Conservation (phyloP, 164 flowering plant genomes). For the Cinnamomum micranthum region DNA sequence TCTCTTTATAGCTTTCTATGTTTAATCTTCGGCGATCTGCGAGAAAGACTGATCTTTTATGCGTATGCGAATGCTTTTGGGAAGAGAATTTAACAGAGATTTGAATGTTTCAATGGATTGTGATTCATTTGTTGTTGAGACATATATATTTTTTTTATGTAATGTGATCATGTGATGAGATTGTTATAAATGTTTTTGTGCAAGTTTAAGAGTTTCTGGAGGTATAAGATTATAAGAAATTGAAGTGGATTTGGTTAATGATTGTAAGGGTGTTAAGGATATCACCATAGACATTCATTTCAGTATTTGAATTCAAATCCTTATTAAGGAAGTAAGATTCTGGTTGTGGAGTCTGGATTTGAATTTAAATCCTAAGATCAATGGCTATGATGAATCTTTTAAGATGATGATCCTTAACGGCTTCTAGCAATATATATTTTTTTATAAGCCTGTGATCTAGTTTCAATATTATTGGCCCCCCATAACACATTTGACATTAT, state of each 20-base stretch:
- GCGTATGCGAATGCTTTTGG: neutral
- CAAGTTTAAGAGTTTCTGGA: neutral
- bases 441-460: too few relatives aligned
- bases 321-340: too few relatives aligned
- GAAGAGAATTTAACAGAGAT: neutral
- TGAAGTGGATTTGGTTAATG: too few relatives aligned
- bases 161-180: neutral
- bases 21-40: neutral
- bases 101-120: neutral
- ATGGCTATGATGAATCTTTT: neutral
- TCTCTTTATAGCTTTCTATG: neutral
- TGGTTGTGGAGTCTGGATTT: too few relatives aligned
- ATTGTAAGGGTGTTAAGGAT: too few relatives aligned
- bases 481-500: neutral
- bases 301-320: too few relatives aligned
- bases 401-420: neutral
- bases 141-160: neutral
- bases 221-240: too few relatives aligned
- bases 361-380: neutral
- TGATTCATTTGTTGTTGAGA: neutral
- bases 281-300: too few relatives aligned
- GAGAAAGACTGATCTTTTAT: neutral
- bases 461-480: neutral
- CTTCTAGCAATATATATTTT: too few relatives aligned
- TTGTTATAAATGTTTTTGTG: neutral